phyloP scores from a whole-genome alignment of 768 basidiomycete species.

The Boletus patriciae region DNA sequence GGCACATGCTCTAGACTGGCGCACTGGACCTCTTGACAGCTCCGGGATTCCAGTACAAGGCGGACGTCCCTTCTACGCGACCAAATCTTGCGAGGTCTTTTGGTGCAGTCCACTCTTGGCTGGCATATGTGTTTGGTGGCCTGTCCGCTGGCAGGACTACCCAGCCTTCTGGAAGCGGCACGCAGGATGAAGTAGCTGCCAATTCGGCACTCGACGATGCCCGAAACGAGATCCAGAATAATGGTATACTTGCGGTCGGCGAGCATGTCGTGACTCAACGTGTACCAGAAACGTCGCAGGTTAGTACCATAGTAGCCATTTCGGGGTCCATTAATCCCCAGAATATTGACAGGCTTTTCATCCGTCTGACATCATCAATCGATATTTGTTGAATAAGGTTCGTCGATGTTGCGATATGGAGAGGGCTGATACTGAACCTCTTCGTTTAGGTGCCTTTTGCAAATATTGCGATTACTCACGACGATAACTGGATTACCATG shows the following conservation, averaged over 20 bases:
- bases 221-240: neutral
- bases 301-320: neutral
- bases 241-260: neutral
- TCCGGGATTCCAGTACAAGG: neutral
- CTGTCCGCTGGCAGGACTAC: neutral
- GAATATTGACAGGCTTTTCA: constrained; percentile 4
- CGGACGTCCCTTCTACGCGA: neutral
- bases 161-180: neutral
- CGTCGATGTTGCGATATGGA: neutral
- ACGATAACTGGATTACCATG: constrained; percentile 7
- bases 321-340: neutral
- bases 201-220: neutral
- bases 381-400: constrained; percentile 1
- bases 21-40: neutral
- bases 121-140: neutral
- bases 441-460: neutral
- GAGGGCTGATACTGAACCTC: neutral
- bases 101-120: neutral
- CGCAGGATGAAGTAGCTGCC: neutral
- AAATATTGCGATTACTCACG: constrained; percentile 1
- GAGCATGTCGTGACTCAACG: neutral
- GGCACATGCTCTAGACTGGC: constrained; percentile 2
- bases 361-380: constrained; percentile 15
- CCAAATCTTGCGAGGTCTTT: neutral
- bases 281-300: neutral